Conservation (phyloP, 768 basidiomycete genomes). For the Aureoboletus auriporus region DNA sequence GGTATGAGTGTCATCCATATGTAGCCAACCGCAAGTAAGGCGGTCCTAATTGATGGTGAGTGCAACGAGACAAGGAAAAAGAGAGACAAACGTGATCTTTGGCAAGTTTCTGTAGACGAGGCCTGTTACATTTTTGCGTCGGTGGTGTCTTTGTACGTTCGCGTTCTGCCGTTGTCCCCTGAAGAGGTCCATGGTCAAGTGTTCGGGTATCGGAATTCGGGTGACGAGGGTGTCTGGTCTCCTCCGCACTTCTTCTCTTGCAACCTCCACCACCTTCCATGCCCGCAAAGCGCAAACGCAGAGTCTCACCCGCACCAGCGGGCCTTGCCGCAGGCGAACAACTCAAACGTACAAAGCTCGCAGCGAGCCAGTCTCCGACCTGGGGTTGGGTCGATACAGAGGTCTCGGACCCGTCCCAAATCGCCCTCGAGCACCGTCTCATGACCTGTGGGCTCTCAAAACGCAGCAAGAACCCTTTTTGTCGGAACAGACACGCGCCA, state of each 20-base stretch:
- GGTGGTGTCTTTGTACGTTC: conserved; percentile 40
- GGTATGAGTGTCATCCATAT: conserved; percentile 85
- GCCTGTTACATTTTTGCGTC: conserved; percentile 37
- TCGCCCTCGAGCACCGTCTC: conserved; percentile 62
- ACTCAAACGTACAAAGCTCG: conserved; percentile 53
- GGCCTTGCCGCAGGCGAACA: conserved; percentile 61
- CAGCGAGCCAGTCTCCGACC: conserved; percentile 42
- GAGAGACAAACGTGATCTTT: conserved; percentile 26
- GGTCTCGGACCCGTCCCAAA: conserved; percentile 50
- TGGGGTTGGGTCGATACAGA: conserved; percentile 84
- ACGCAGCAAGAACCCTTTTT: conserved; percentile 48
- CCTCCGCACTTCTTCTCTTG: conserved; percentile 7
- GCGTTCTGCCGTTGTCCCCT: conserved; percentile 21
- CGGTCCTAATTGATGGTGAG: conserved; percentile 35
- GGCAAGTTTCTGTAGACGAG: conserved; percentile 32
- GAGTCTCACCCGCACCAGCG: conserved; percentile 39
- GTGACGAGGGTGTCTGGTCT: background rate
- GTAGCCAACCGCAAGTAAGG: conserved; percentile 63
- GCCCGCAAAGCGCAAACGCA: conserved; percentile 59
- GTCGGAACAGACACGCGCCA: conserved; percentile 51
- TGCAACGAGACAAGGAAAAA: conserved; percentile 4
- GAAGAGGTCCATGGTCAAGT: conserved; percentile 22
- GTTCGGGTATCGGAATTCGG: conserved; percentile 21
- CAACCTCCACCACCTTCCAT: conserved; percentile 29
- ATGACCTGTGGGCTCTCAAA: conserved; percentile 64